Evolutionary conservation across 495 filamentous ascomycete species (phyloP).

Genomic region (Xylaria cubensis): DNA sequence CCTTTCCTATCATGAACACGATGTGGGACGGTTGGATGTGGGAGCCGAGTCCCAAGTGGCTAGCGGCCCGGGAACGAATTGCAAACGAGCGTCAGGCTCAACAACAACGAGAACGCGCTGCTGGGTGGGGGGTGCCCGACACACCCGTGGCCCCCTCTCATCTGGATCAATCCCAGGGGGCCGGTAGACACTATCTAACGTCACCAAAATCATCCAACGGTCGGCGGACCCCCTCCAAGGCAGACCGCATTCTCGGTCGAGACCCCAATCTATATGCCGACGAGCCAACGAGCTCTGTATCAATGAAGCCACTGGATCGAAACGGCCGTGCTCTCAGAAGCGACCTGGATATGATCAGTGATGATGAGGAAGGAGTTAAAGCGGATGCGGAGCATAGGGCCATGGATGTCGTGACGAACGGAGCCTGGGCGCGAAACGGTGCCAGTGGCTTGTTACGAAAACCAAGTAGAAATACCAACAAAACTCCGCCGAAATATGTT

Average conservation of each 20-base stretch:
- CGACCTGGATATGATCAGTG: slow-evolving; percentile 38
- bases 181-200: slow-evolving; percentile 43
- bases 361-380: slow-evolving; percentile 37
- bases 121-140: slow-evolving; percentile 59
- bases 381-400: slow-evolving; percentile 48
- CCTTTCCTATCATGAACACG: slow-evolving; percentile 80
- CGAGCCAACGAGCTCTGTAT: slow-evolving; percentile 44
- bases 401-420: slow-evolving; percentile 53
- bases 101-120: slow-evolving; percentile 59
- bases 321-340: slow-evolving; percentile 36
- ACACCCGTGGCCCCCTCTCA: slow-evolving; percentile 25
- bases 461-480: slow-evolving; percentile 17
- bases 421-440: slow-evolving; percentile 43
- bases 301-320: slow-evolving; percentile 50
- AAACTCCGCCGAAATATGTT: slow-evolving; percentile 16
- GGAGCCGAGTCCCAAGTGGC: slow-evolving; percentile 79
- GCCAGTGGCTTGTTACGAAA: slow-evolving; percentile 44
- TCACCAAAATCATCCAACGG: slow-evolving; percentile 22
- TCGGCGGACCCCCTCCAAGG: slow-evolving; percentile 51
- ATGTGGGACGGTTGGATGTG: slow-evolving; percentile 94
- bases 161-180: slow-evolving; percentile 31
- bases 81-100: slow-evolving; percentile 66
- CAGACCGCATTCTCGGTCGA: slow-evolving; percentile 57
- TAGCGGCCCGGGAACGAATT: slow-evolving; percentile 68
- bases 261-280: slow-evolving; percentile 57